phyloP scores from a whole-genome alignment of 2,329 filamentous ascomycete genomes.

The Aspergillus oerlinghausenensis region DNA sequence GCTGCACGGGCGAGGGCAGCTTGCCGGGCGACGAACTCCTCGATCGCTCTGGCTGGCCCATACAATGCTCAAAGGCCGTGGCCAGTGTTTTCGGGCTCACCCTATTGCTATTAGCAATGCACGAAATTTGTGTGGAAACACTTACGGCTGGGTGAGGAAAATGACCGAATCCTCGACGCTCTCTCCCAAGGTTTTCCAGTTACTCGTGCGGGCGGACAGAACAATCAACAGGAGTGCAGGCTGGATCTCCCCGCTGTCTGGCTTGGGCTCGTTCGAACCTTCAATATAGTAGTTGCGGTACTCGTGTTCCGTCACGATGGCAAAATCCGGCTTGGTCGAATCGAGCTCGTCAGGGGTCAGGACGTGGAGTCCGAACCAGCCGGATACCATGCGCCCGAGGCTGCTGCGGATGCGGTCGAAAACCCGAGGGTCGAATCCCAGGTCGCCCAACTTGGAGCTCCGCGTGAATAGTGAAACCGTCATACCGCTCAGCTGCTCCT shows the following conservation, averaged over 20 bases:
- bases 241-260: not conserved
- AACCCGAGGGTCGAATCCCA: slow-evolving; percentile 8
- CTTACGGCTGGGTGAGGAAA: slow-evolving; percentile 21
- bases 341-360: slow-evolving; percentile 10
- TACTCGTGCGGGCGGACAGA: slow-evolving; percentile 12
- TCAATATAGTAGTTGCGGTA: slow-evolving; percentile 12
- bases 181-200: slow-evolving; percentile 13
- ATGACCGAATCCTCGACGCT: slow-evolving; percentile 13
- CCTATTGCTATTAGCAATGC: not conserved
- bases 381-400: slow-evolving; percentile 12
- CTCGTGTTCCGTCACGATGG: slow-evolving; percentile 18
- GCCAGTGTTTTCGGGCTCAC: slow-evolving; percentile 19
- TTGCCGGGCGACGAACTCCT: not conserved
- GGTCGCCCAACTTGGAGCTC: slow-evolving; percentile 7
- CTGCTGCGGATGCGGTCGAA: slow-evolving; percentile 12
- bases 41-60: slow-evolving; percentile 3
- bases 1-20: not conserved
- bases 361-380: slow-evolving; percentile 17
- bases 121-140: not conserved
- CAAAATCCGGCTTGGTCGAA: slow-evolving; percentile 8
- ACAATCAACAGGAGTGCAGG: slow-evolving; percentile 15
- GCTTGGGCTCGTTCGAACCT: slow-evolving; percentile 5
- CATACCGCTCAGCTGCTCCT: slow-evolving; percentile 9
- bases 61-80: slow-evolving; percentile 12
- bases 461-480: slow-evolving; percentile 15